Evolutionary conservation across 2,329 filamentous ascomycete genomes (phyloP).

Genomic region (Domatiomyces globalis): DNA sequence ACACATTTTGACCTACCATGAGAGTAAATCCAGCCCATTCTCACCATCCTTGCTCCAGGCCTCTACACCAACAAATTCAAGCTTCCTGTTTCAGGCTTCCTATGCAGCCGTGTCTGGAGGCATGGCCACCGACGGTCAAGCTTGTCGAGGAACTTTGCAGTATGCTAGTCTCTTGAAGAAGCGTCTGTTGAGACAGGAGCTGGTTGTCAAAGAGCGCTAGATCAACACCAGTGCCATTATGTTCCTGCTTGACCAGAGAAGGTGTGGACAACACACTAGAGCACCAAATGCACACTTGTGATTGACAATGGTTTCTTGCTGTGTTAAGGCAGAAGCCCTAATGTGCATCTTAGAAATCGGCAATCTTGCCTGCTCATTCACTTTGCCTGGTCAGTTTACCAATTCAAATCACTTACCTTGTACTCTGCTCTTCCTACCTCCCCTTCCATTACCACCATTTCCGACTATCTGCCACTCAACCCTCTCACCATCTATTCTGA

Average conservation of each 20-base stretch:
- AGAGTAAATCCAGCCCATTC: not conserved
- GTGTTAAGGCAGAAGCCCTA: not conserved
- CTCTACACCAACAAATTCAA: not conserved
- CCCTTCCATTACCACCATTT: not conserved
- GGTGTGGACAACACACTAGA: not conserved
- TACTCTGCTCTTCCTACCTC: not conserved
- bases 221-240: not conserved
- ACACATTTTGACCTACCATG: not conserved
- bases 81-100: not conserved
- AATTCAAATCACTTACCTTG: not conserved
- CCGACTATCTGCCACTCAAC: not conserved
- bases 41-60: not conserved
- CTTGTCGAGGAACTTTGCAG: not conserved
- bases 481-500: too few species aligned
- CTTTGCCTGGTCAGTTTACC: not conserved
- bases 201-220: not conserved
- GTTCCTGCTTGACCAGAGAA: not conserved
- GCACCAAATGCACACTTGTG: not conserved
- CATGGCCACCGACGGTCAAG: not conserved
- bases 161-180: not conserved
- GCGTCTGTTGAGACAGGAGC: not conserved
- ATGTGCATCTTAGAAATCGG: not conserved
- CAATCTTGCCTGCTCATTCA: not conserved
- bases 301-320: not conserved
- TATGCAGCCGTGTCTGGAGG: not conserved